Percentiles rank a stretch among this genome's conserved stretches.
phyloP scores from a whole-genome alignment of 768 basidiomycete genomes.

The Russula abietina region DNA sequence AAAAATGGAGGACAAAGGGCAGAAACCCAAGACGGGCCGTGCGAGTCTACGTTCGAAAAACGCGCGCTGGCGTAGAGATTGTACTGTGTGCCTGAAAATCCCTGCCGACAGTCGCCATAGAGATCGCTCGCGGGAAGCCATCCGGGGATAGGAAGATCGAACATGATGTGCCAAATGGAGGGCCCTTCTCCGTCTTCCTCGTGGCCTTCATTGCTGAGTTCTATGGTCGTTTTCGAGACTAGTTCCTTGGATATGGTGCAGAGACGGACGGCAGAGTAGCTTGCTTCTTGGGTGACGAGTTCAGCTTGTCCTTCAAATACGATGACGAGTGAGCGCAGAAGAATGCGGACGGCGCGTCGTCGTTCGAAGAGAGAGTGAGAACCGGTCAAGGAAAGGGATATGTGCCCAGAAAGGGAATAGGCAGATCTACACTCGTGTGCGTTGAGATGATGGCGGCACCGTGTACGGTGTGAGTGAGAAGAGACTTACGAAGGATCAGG shows the following conservation, averaged over 20 bases:
- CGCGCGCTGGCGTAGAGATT: conserved; percentile 61
- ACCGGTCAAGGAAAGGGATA: conserved; percentile 58
- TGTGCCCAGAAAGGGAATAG: conserved; percentile 82
- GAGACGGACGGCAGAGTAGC: conserved; percentile 66
- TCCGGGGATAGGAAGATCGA: conserved; percentile 80
- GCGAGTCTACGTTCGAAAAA: conserved; percentile 40
- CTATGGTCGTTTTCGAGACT: conserved; percentile 44
- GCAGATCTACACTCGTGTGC: conserved; percentile 49
- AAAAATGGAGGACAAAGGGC: conserved; percentile 54
- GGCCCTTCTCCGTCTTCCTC: conserved; percentile 50
- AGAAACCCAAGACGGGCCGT: conserved; percentile 41
- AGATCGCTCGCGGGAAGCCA: conserved; percentile 66
- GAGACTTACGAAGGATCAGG: conserved; percentile 55
- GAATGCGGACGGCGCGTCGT: conserved; percentile 43
- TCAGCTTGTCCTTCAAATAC: conserved; percentile 87
- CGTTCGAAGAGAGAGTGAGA: conserved; percentile 52
- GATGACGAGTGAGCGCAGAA: conserved; percentile 65
- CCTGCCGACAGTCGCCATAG: conserved; percentile 41
- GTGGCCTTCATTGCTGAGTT: conserved; percentile 58
- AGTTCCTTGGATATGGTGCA: conserved; percentile 63
- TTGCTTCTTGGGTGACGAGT: conserved; percentile 52
- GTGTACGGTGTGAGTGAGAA: conserved; percentile 5
- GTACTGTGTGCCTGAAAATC: conserved; percentile 54
- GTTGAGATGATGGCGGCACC: neutral
- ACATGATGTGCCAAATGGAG: conserved; percentile 70